Conservation (phyloP, 1,284 basidiomycete species). For the Laetiporus sulphureus region DNA sequence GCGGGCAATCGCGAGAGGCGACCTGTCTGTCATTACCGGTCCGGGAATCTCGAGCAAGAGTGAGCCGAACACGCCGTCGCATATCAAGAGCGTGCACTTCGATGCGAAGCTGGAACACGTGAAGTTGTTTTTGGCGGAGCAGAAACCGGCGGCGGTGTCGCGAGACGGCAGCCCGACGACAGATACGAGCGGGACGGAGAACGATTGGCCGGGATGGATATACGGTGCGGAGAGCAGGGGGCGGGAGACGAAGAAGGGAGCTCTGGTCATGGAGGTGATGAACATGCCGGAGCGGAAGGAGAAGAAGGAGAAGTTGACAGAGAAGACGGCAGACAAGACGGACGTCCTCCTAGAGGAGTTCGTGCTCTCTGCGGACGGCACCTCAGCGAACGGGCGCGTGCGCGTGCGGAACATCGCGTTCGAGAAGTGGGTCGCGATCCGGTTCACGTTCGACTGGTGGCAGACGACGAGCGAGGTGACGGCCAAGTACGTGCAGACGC, state of each 20-base stretch:
- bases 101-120: conserved; percentile 88
- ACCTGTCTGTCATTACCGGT: conserved; percentile 44
- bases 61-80: conserved; percentile 53
- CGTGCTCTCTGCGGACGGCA: conserved; percentile 54
- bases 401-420: conserved; percentile 84
- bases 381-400: conserved; percentile 60
- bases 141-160: conserved; percentile 90
- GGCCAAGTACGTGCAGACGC: conserved; percentile 67
- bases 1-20: conserved; percentile 40
- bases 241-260: too few species aligned
- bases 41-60: conserved; percentile 32
- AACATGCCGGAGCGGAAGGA: conserved; percentile 55
- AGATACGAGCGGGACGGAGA: conserved; percentile 70
- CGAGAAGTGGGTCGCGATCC: conserved; percentile 82
- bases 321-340: conserved; percentile 17
- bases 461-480: conserved; percentile 93
- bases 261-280: conserved; percentile 44
- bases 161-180: conserved; percentile 86
- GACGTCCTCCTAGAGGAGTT: conserved; percentile 51
- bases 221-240: conserved; percentile 35
- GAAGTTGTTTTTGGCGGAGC: conserved; percentile 89
- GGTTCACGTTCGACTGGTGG: conserved; percentile 94
- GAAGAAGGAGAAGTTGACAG: conserved; percentile 43
- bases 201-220: conserved; percentile 60
- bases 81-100: conserved; percentile 86